These are phyloP conservation scores for Castanopsis chinensis DNA, from an alignment of 306 rosid genomes.

Conservation along the genomic window DNA sequence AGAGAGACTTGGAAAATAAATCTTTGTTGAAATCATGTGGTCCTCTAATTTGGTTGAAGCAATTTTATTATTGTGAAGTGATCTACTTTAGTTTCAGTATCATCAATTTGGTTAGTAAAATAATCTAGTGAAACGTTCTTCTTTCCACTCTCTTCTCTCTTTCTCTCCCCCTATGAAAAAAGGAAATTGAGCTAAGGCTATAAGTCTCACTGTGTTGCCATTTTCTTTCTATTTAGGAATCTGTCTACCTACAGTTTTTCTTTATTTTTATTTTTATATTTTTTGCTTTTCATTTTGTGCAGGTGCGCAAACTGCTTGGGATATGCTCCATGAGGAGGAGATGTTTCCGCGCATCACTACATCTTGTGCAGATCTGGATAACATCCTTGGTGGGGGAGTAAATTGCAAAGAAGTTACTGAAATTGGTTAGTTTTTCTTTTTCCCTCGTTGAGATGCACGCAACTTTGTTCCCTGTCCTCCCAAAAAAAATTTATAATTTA, in stretches of 20 bases:
- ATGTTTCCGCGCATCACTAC: slow-evolving; percentile 60
- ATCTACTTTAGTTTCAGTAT: no score
- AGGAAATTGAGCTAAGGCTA: not conserved
- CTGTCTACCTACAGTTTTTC: not conserved
- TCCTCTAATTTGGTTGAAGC: not conserved
- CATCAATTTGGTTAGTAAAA: not conserved
- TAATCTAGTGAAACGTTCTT: not conserved
- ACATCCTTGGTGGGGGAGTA: slow-evolving; percentile 88
- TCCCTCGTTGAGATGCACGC: not conserved
- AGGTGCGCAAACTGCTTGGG: slow-evolving; percentile 95
- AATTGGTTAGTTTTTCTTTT: slow-evolving; percentile 55
- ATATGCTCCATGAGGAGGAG: slow-evolving; percentile 76
- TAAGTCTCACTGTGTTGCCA: not conserved
- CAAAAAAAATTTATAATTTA: not conserved
- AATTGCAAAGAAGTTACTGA: slow-evolving; percentile 88
- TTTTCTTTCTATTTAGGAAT: not conserved
- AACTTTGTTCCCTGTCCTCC: not conserved
- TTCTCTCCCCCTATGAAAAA: no score
- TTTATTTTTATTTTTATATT: not conserved
- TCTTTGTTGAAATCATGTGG: not conserved
- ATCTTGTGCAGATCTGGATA: slow-evolving; percentile 73
- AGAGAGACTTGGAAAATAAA: not conserved
- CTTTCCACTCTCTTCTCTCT: not conserved
- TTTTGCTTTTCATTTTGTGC: slow-evolving; percentile 12
- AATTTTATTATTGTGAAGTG: not conserved